A percentile compares a stretch with the other conserved stretches of the same genome.
These are phyloP conservation scores for Logfia minima DNA, from an alignment of 129 eudicot species.

Conservation along the genomic window DNA sequence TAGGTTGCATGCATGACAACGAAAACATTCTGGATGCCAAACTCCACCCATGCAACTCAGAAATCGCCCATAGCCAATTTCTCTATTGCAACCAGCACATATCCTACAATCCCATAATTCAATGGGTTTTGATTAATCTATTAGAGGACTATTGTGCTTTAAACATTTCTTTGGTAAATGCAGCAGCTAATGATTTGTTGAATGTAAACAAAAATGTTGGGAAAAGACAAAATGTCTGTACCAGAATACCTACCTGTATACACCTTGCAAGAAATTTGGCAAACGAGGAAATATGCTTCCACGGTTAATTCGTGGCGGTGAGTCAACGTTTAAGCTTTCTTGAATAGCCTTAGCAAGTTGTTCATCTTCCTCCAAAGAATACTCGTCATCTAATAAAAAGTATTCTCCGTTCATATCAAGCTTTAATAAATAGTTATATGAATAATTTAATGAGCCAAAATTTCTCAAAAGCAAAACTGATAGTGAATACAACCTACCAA, in stretches of 20 bases:
- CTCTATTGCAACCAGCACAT: conserved; percentile 85
- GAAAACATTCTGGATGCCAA: conserved; percentile 99
- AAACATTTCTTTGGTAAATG: not conserved
- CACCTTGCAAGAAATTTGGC: conserved; percentile 60
- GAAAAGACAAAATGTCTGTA: not conserved
- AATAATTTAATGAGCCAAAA: not conserved
- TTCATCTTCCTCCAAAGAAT: conserved; percentile 78
- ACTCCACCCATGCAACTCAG: conserved; percentile 91
- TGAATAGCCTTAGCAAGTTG: conserved; percentile 82
- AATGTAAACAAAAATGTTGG: not conserved
- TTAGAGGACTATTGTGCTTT: not conserved
- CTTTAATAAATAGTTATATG: conserved; percentile 1
- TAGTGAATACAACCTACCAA: conserved; percentile 50
- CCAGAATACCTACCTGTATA: conserved; percentile 47
- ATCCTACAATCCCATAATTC: conserved; percentile 50
- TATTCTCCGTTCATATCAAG: not conserved
- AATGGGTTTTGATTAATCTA: not conserved
- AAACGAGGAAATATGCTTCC: conserved; percentile 59
- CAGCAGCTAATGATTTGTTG: not conserved
- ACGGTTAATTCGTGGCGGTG: conserved; percentile 58
- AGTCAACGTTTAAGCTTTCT: conserved; percentile 68
- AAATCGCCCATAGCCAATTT: conserved; percentile 85
- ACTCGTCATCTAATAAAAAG: conserved; percentile 37
- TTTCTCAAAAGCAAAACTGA: not conserved
- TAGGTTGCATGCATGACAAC: conserved; percentile 73